Conservation (phyloP, 805 yeast genomes). For the Pichia cabralensis region DNA sequence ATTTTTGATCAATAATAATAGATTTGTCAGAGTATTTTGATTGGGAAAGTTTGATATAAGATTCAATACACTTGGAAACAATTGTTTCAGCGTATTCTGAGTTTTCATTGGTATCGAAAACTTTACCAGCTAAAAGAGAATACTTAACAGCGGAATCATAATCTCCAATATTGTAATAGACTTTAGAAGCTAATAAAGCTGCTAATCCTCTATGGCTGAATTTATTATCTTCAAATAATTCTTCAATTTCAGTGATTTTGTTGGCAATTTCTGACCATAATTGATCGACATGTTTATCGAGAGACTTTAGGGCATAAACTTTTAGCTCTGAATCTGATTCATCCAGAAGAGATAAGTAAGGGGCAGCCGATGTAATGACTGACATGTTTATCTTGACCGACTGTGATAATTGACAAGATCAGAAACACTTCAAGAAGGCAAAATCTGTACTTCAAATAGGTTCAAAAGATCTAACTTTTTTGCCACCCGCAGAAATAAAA, state of each 20-base stretch:
- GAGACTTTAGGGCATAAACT: conserved; percentile 73
- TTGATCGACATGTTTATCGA: conserved; percentile 77
- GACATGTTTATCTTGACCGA: no score
- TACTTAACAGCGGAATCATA: conserved; percentile 83
- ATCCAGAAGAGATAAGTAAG: conserved; percentile 77
- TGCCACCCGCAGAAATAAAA: no score
- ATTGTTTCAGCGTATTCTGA: conserved; percentile 90
- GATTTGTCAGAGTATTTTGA: conserved; percentile 27
- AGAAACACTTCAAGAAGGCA: no score
- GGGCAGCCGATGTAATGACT: conserved; percentile 67
- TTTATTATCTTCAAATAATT: conserved; percentile 72
- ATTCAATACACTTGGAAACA: conserved; percentile 84
- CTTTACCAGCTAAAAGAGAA: conserved; percentile 75
- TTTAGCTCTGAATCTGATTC: conserved; percentile 75
- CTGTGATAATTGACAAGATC: no score
- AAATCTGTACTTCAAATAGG: no score
- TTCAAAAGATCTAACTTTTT: no score
- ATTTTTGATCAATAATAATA: conserved; percentile 44
- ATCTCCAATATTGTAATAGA: conserved; percentile 85
- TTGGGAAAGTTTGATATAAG: conserved; percentile 61
- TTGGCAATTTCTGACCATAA: conserved; percentile 98
- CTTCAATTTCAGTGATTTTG: conserved; percentile 78
- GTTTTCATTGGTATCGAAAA: conserved; percentile 62
- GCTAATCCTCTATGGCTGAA: conserved; percentile 70
- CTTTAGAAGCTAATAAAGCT: conserved; percentile 87